Base-by-base conservation (phyloP, 1,139 yeast species). In the Yamadazyma triangularis region DNA sequence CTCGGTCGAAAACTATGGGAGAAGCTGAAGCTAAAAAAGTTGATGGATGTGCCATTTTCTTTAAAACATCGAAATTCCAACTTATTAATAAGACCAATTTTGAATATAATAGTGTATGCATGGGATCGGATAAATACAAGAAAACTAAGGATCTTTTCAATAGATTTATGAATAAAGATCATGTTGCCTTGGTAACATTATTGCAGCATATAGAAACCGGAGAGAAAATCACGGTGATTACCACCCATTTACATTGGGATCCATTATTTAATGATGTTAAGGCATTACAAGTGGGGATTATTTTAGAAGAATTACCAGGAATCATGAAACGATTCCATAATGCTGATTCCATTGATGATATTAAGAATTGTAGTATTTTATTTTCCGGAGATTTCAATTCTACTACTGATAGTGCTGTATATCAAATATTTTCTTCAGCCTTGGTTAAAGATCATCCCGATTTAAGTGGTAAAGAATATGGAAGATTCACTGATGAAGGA, bases 191-290 rank as follows among this genome's bases (percentile, higher is more conserved):
- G 36, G 75, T 87, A 32, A 66, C 84, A n/a, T 77, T 80, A 37
- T 73, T 93, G 44, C 89, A 85, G 50, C 93, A 85, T 51, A 59
- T 66, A 25, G 72, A 70, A 32, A 73, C 89, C 8, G 89, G 89
- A 8, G 86, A 82, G 52, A 72, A 74, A 41, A 61, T 91, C 30
- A 70, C 86, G 42, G 70, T 87, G 27, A 88, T 84, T 3, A 91
- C 89, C 48, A 89, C 98, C 0, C 99, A 93, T 69, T 76, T 91
- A 56, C 96, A 89, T 57, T 93, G 98, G 97, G 97, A 91, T 62
- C 98, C 98, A 8, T 88, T 87, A 29, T 86, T 79, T 54, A 86
- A 87, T 53, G 99, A 93, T 62, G 99, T 93, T 37, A 93, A 93
- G 59, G 77, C 96, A 7, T 82, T 93, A 59, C 98, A 93, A 65